phyloP scores from a whole-genome alignment of 108 stramenopile species.

The Pseudonitzschia delicatissima region DNA sequence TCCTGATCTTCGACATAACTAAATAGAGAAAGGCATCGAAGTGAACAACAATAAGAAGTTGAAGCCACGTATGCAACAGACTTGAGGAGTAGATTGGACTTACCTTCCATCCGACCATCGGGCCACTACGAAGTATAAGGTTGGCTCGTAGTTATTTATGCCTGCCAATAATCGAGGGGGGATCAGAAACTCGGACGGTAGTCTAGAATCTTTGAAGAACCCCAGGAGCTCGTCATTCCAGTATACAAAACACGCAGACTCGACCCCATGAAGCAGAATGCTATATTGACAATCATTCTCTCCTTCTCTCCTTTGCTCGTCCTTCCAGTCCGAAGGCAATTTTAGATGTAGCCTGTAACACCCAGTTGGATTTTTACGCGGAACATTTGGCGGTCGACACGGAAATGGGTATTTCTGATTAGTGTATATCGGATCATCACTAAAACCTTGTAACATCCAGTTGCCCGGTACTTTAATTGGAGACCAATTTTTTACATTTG shows the following conservation, averaged over 20 bases:
- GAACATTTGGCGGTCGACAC: constrained; percentile 45
- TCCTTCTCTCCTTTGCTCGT: constrained; percentile 1
- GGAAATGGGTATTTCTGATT: constrained; percentile 59
- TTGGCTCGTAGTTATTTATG: constrained; percentile 23
- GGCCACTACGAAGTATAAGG: constrained; percentile 60
- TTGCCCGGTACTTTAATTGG: constrained; percentile 40
- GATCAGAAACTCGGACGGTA: constrained; percentile 72
- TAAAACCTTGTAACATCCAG: constrained; percentile 48
- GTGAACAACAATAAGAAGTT: not conserved
- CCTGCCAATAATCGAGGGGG: constrained; percentile 22
- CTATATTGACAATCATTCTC: constrained; percentile 20
- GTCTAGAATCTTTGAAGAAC: constrained; percentile 78
- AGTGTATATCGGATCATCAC: constrained; percentile 53
- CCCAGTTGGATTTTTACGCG: constrained; percentile 78
- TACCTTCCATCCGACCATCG: constrained; percentile 82
- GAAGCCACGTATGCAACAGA: not conserved
- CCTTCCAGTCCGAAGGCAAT: constrained; percentile 43
- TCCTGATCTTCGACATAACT: constrained; percentile 92
- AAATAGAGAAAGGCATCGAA: not conserved
- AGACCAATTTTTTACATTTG: constrained; percentile 18
- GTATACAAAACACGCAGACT: constrained; percentile 75
- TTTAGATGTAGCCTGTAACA: constrained; percentile 59
- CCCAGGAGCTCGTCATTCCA: constrained; percentile 73
- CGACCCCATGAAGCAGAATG: constrained; percentile 69
- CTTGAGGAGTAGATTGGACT: not conserved